These are phyloP conservation scores for Singerocomus rubriflavus DNA, from an alignment of 1,284 basidiomycete species.

Conservation along the genomic window DNA sequence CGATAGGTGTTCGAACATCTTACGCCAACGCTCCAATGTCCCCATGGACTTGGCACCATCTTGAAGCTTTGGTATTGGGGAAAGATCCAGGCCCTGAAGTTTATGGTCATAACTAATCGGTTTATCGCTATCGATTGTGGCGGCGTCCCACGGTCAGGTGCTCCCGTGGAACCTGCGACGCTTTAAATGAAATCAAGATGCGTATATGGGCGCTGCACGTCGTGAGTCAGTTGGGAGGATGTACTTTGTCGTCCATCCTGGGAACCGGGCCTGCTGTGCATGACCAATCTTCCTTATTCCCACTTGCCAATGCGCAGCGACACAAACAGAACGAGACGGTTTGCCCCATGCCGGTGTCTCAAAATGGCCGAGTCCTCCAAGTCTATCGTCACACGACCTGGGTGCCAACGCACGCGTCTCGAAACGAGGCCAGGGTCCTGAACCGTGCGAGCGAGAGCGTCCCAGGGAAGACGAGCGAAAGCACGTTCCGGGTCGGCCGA, in stretches of 20 bases:
- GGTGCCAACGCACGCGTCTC: conserved; percentile 1
- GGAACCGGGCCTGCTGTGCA: conserved; percentile 12
- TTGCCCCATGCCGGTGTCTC: background rate
- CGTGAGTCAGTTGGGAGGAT: background rate
- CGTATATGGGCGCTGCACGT: background rate
- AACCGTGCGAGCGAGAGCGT: conserved; percentile 16
- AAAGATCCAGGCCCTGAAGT: conserved; percentile 14
- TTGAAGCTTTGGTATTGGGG: background rate
- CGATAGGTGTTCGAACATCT: background rate
- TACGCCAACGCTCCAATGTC: background rate
- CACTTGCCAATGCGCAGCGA: conserved; percentile 1
- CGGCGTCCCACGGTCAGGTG: conserved; percentile 17
- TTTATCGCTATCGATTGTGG: conserved; percentile 10
- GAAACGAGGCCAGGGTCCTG: conserved; percentile 20
- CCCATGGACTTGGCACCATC: background rate
- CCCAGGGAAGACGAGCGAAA: background rate
- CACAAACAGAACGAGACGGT: background rate
- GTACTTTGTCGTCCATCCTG: conserved; percentile 1
- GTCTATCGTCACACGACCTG: conserved; percentile 2
- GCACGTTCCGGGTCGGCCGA: conserved; percentile 7
- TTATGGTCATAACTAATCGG: conserved; percentile 9
- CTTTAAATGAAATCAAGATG: conserved; percentile 9
- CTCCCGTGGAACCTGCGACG: conserved; percentile 2
- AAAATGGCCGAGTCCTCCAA: background rate
- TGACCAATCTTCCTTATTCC: background rate